These are phyloP conservation scores for Puccinia polysora DNA, from an alignment of 1,284 basidiomycete genomes.

Conservation along the genomic window DNA sequence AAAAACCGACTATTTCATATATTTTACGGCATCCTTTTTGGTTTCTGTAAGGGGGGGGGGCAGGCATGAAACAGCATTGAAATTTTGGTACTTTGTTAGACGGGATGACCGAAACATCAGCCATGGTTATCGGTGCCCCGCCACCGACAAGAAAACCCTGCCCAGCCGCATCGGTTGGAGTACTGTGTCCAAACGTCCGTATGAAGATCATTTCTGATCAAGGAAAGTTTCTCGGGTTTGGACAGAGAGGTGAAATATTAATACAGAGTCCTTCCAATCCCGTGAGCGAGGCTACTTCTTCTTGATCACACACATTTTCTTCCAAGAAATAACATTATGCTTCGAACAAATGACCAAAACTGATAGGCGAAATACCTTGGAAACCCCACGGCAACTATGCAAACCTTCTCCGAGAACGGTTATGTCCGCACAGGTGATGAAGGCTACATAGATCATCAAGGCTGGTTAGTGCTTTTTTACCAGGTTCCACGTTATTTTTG, in stretches of 20 bases:
- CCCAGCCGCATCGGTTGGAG: conserved; percentile 6
- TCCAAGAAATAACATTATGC: neutral
- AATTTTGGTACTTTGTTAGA: conserved; percentile 4
- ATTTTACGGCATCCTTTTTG: neutral
- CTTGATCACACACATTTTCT: neutral
- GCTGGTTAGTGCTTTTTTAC: neutral
- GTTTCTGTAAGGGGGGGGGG: no score
- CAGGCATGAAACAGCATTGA: neutral
- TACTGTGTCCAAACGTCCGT: conserved; percentile 2
- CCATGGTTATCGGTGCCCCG: neutral
- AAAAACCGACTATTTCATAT: no score
- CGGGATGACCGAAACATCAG: conserved; percentile 25
- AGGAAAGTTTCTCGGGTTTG: conserved; percentile 1
- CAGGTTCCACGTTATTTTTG: neutral
- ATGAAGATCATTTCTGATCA: conserved; percentile 15
- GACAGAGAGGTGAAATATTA: neutral
- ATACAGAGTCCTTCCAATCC: conserved; percentile 18
- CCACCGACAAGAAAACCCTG: neutral
- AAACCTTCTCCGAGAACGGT: conserved; percentile 3
- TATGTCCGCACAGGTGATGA: conserved; percentile 21
- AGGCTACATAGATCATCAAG: conserved; percentile 11
- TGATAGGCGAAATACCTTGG: neutral
- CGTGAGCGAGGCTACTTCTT: neutral
- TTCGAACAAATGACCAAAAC: no score
- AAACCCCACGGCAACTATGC: neutral